Conservation (phyloP, 495 filamentous ascomycete genomes). For the Penicillium desertorum region DNA sequence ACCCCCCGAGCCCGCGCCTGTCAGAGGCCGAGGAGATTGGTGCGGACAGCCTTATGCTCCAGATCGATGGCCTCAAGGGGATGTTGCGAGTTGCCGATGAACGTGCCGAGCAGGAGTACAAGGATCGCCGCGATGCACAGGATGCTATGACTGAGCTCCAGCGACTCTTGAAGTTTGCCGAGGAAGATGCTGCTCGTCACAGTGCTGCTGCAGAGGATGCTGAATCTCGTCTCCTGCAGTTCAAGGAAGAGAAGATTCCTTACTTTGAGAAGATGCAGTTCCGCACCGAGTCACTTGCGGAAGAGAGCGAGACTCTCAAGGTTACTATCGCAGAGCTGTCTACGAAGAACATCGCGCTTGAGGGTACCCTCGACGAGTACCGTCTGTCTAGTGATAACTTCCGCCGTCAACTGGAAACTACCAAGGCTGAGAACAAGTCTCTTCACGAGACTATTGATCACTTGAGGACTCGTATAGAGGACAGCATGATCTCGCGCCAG, state of each 20-base stretch:
- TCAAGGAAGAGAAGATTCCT: slow-evolving; percentile 53
- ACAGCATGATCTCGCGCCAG: slow-evolving; percentile 75
- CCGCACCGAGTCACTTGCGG: slow-evolving; percentile 61
- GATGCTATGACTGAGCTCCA: slow-evolving; percentile 71
- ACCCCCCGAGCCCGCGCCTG: slow-evolving; percentile 25
- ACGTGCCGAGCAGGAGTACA: slow-evolving; percentile 60
- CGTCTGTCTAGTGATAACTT: slow-evolving; percentile 56
- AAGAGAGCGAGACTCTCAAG: slow-evolving; percentile 62
- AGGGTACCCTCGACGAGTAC: slow-evolving; percentile 62
- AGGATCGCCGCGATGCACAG: slow-evolving; percentile 64
- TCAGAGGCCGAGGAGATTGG: slow-evolving; percentile 49
- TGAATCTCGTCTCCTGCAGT: slow-evolving; percentile 52
- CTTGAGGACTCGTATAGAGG: slow-evolving; percentile 74
- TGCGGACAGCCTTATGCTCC: slow-evolving; percentile 53
- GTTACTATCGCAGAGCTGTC: slow-evolving; percentile 63
- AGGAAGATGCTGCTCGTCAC: slow-evolving; percentile 69
- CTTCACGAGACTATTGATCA: slow-evolving; percentile 65
- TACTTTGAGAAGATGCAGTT: slow-evolving; percentile 53
- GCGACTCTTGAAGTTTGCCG: slow-evolving; percentile 66
- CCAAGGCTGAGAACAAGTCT: slow-evolving; percentile 55
- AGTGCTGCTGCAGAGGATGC: slow-evolving; percentile 68
- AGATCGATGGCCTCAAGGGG: slow-evolving; percentile 53
- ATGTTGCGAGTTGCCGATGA: slow-evolving; percentile 53
- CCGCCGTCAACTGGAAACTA: slow-evolving; percentile 54
- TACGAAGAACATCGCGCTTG: slow-evolving; percentile 56